Evolutionary conservation across 1,284 basidiomycete genomes (phyloP).

Genomic region (Heliocybe sulcata): DNA sequence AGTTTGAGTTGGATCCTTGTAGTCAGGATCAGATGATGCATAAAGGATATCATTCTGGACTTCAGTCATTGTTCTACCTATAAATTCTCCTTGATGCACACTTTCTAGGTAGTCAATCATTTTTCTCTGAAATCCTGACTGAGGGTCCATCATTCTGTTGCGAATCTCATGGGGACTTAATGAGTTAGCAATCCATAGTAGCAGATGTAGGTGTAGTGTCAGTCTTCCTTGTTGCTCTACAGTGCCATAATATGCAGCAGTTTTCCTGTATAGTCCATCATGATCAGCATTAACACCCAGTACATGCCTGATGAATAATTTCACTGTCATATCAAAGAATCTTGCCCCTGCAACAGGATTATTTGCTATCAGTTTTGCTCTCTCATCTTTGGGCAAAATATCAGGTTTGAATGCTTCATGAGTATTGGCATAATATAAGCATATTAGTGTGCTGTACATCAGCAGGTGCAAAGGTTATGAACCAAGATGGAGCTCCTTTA

Average conservation of each 20-base stretch:
- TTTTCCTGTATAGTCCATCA: constrained; percentile 22
- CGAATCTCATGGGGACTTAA: constrained; percentile 22
- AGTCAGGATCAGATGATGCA: constrained; percentile 4
- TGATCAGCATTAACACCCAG: constrained; percentile 17
- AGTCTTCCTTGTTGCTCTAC: constrained; percentile 28
- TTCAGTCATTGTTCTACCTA: constrained; percentile 3
- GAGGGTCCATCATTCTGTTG: constrained; percentile 14
- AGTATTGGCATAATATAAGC: constrained; percentile 20
- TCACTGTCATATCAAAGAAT: constrained; percentile 19
- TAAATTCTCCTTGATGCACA: neutral
- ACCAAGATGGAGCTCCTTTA: constrained; percentile 26
- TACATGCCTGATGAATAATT: constrained; percentile 21
- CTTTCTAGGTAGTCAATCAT: neutral
- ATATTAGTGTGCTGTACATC: constrained; percentile 23
- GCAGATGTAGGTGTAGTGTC: constrained; percentile 25
- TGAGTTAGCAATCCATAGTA: constrained; percentile 21
- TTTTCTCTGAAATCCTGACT: neutral
- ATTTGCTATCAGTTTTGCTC: constrained; percentile 7
- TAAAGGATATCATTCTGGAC: constrained; percentile 1
- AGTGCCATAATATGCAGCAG: constrained; percentile 25
- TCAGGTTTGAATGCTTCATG: constrained; percentile 13
- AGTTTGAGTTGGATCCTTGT: constrained; percentile 1
- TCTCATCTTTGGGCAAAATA: neutral
- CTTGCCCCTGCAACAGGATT: constrained; percentile 1
- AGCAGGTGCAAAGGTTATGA: constrained; percentile 27